Percentiles rank a stretch among this genome's conserved stretches.
Evolutionary conservation across 2,329 filamentous ascomycete species (phyloP).

Genomic region (Epichloe bromicola): DNA sequence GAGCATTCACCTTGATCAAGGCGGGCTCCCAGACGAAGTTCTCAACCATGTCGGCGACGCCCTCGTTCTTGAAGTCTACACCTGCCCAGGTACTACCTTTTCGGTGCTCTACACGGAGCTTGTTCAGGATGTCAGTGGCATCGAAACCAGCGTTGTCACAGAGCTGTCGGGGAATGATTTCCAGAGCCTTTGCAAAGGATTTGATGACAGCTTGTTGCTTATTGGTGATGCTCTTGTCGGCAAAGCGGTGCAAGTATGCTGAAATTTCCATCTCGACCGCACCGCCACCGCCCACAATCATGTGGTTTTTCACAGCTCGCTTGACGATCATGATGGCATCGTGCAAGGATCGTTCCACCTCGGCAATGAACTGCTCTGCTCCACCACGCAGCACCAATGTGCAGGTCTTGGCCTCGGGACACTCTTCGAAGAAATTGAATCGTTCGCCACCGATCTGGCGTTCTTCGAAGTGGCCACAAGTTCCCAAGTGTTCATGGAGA

Average conservation of each 20-base stretch:
- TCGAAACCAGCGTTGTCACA: constrained; percentile 99
- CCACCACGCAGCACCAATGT: constrained; percentile 89
- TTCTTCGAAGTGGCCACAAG: constrained; percentile 85
- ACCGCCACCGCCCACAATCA: constrained; percentile 89
- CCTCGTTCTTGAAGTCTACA: constrained; percentile 88
- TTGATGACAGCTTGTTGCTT: constrained; percentile 98
- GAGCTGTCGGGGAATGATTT: constrained; percentile 90
- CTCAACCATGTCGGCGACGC: constrained; percentile 86
- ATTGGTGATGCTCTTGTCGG: constrained; percentile 81
- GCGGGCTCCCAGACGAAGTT: constrained; percentile 96
- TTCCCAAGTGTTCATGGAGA: constrained; percentile 74
- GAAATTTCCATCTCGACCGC: constrained; percentile 95
- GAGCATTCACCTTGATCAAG: constrained; percentile 91
- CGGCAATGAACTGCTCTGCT: constrained; percentile 97
- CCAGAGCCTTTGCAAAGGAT: constrained; percentile 90
- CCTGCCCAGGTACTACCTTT: constrained; percentile 90
- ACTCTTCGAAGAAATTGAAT: constrained; percentile 97
- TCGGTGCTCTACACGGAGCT: constrained; percentile 88
- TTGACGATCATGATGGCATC: constrained; percentile 99
- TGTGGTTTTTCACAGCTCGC: constrained; percentile 87
- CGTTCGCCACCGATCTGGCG: constrained; percentile 93
- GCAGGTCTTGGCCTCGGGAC: constrained; percentile 91
- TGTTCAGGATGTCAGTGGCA: constrained; percentile 94
- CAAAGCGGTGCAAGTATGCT: constrained; percentile 81
- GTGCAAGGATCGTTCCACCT: constrained; percentile 94